These are phyloP conservation scores for Hippophae gyantsensis DNA, from an alignment of 306 rosid genomes.

Conservation along the genomic window DNA sequence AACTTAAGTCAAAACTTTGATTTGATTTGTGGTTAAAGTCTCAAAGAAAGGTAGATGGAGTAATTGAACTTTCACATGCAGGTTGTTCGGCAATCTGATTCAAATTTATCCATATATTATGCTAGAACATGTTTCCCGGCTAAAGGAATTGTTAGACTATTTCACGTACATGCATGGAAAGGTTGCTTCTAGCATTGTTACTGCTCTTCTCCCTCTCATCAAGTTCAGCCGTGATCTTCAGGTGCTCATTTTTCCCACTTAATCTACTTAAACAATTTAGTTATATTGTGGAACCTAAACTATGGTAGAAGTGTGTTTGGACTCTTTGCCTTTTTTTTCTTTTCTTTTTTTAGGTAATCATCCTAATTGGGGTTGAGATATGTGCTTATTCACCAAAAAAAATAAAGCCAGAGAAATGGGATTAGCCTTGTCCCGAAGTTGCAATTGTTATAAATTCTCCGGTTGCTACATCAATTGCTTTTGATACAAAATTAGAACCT, in stretches of 20 bases:
- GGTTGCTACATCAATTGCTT: too few relatives aligned
- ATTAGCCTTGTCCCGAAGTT: too few relatives aligned
- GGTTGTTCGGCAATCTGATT: conserved; percentile 24
- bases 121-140: conserved; percentile 27
- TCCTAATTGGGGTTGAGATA: too few relatives aligned
- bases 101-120: conserved; percentile 22
- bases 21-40: not conserved
- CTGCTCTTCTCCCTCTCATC: conserved; percentile 28
- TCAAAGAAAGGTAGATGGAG: not conserved
- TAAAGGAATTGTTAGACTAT: conserved; percentile 35
- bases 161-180: conserved; percentile 35
- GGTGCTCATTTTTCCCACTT: conserved; percentile 9
- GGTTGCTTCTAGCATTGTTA: conserved; percentile 29
- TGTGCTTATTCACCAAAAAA: too few relatives aligned
- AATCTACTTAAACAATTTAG: too few relatives aligned
- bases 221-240: conserved; percentile 32
- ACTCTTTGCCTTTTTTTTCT: too few relatives aligned
- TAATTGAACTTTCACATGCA: conserved; percentile 16
- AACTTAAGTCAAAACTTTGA: not conserved
- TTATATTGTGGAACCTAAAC: too few relatives aligned
- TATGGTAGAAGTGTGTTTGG: too few relatives aligned
- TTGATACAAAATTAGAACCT: too few relatives aligned
- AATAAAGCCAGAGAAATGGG: too few relatives aligned
- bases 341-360: too few relatives aligned
- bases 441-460: too few relatives aligned